Evolutionary conservation across 2,329 filamentous ascomycete species (phyloP), one percentile per base, ranked within the genome.

Genomic region (Arthrobotrys sinensis): DNA sequence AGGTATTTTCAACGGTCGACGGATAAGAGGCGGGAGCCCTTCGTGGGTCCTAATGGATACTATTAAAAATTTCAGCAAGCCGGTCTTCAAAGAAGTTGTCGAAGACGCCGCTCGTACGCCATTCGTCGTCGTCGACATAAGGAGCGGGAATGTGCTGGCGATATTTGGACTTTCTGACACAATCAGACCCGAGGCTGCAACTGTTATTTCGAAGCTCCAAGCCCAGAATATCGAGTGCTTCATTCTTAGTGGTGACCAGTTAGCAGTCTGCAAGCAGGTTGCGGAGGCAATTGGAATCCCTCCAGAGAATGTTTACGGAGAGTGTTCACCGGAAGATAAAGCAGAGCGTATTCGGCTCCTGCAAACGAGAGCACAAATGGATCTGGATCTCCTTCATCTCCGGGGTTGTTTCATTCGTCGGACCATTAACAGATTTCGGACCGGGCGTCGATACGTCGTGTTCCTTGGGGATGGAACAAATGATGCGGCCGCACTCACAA

Each of bases 381-480:
- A 72, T 21, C 11, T 40, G 10, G 46, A 57, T 24, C n/a, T 68
- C 28, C 36, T 68, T 12, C 50, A 32, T 8, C 48, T 67, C 12
- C 43, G 62, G 3, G 60, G 67, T 16, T 46, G 38, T 28, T 45
- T 64, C 12, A 24, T 78, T 32, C 60, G 5, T 21, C 60, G 75
- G 14, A 52, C 50, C 4, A 34, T 78, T 4, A 34, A 64, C 0
- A 43, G 48, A 40, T 71, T 83, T 87, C 63, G 84, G 16, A 40
- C 65, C 24, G 36, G 52, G 6, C 62, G 76, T 36, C 63, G 66
- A 87, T 72, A 46, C 0, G 88, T 93, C 19, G 83, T 94, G 7
- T 94, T 95, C 83, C 87, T 89, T 63, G 92, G 92, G 38, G 92
- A 95, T 81, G 93, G 93, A 1, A 93, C 91, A n/a, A 95, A 95